A percentile compares a stretch with the other conserved stretches of the same genome.
Evolutionary conservation across 75 land plant species (phyloP).

Genomic region (Sequoia sempervirens): DNA sequence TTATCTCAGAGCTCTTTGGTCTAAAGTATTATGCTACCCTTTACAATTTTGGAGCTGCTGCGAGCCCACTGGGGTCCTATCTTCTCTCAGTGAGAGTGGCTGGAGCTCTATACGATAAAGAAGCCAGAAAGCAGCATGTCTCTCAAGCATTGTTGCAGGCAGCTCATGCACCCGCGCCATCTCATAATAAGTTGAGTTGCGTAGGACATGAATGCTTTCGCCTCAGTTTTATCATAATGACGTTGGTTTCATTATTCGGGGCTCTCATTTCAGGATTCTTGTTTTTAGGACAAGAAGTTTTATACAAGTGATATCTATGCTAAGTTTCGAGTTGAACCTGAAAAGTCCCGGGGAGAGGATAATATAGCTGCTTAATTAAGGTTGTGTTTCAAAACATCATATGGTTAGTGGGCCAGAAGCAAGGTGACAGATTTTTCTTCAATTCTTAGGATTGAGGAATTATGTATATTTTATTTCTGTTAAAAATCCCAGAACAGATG

Average conservation of each 20-base stretch:
- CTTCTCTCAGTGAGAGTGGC: conserved; percentile 62
- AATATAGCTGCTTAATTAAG: no score
- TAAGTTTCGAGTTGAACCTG: conserved; percentile 14
- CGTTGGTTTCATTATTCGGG: conserved; percentile 31
- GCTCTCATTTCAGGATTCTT: conserved; percentile 31
- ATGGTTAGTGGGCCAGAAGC: no score
- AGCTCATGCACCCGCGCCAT: background rate
- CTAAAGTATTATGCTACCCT: conserved; percentile 34
- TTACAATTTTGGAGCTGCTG: conserved; percentile 43
- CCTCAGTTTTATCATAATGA: no score
- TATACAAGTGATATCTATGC: conserved; percentile 48
- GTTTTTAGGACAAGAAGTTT: conserved; percentile 42
- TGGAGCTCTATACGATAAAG: background rate
- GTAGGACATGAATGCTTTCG: conserved; percentile 11
- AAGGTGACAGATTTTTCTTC: no score
- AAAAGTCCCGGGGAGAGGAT: no score
- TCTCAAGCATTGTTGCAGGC: conserved; percentile 22
- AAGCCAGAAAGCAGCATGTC: conserved; percentile 6
- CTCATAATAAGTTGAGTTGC: conserved; percentile 23
- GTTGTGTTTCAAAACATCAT: no score
- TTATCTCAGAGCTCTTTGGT: conserved; percentile 24
- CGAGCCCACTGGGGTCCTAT: conserved; percentile 61
- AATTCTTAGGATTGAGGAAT: no score
- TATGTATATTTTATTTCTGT: no score
- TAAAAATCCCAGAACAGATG: no score